phyloP scores from a whole-genome alignment of 345 rosid genomes.

The Lumnitzera racemosa region DNA sequence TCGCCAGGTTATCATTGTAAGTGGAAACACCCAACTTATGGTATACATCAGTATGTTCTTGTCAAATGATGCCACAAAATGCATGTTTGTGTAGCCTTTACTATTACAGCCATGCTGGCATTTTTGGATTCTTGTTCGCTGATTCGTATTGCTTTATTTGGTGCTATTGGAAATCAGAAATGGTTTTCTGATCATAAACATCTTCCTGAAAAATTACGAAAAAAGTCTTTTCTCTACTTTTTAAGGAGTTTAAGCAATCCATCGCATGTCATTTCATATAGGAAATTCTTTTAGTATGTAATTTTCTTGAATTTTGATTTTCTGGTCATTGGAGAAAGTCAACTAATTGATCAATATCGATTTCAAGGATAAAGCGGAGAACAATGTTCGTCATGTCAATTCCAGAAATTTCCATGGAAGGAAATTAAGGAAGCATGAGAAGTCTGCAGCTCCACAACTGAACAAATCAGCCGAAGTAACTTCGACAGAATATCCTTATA shows the following conservation, averaged over 20 bases:
- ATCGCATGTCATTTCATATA: too few relatives aligned
- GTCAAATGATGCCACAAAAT: neutral
- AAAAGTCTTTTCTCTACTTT: too few relatives aligned
- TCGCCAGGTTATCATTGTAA: slow-evolving; percentile 32
- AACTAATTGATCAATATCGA: neutral
- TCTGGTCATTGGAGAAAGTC: neutral
- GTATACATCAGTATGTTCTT: neutral
- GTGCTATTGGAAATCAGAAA: too few relatives aligned
- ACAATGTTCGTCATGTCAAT: slow-evolving; percentile 5
- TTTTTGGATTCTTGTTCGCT: too few relatives aligned
- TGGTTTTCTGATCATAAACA: too few relatives aligned
- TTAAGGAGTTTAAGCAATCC: too few relatives aligned
- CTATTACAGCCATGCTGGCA: too few relatives aligned
- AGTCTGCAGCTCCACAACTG: slow-evolving; percentile 19
- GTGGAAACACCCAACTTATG: slow-evolving; percentile 10
- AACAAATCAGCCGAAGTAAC: too few relatives aligned
- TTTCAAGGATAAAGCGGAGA: slow-evolving; percentile 20
- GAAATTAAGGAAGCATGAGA: slow-evolving; percentile 20
- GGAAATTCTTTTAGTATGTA: neutral
- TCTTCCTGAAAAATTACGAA: too few relatives aligned
- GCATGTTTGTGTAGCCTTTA: neutral
- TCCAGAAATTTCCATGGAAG: slow-evolving; percentile 11
- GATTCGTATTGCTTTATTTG: too few relatives aligned
- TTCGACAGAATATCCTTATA: too few relatives aligned
- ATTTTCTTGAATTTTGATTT: neutral